A percentile compares a stretch with the other conserved stretches of the same genome.
Conservation (phyloP, 345 rosid genomes). For the Salix exigua region DNA sequence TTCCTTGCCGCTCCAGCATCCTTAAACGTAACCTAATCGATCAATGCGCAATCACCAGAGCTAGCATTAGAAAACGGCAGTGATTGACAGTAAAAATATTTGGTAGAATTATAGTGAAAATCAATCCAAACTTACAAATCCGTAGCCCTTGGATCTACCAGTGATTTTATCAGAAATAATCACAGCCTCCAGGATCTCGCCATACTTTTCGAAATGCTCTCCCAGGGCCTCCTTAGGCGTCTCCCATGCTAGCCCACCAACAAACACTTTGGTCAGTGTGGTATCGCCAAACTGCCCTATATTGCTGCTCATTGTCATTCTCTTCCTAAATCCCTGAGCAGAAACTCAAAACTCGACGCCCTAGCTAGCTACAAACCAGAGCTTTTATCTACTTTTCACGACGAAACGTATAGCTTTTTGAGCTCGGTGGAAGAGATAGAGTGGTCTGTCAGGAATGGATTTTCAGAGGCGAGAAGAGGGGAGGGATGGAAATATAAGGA, state of each 20-base stretch:
- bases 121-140: slow-evolving; percentile 54
- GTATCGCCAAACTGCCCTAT: slow-evolving; percentile 78
- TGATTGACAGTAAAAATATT: no score
- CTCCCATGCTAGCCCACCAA: slow-evolving; percentile 98
- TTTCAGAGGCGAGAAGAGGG: neutral
- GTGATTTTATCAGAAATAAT: slow-evolving; percentile 87
- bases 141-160: slow-evolving; percentile 97
- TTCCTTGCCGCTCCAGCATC: slow-evolving; percentile 77
- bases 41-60: neutral
- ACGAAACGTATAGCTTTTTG: neutral
- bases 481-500: slow-evolving; percentile 23
- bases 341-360: neutral
- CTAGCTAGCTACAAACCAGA: neutral
- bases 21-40: slow-evolving; percentile 77
- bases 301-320: slow-evolving; percentile 47
- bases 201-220: slow-evolving; percentile 84
- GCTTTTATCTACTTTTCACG: neutral
- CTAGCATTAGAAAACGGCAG: neutral
- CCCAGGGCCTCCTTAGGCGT: slow-evolving; percentile 77
- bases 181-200: slow-evolving; percentile 92
- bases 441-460: slow-evolving; percentile 2
- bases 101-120: neutral
- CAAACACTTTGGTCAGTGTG: slow-evolving; percentile 89
- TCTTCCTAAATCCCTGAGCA: neutral
- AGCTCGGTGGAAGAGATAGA: neutral